These are phyloP conservation scores for Teunomyces funiuensis DNA, from an alignment of 805 yeast genomes.

Conservation along the genomic window DNA sequence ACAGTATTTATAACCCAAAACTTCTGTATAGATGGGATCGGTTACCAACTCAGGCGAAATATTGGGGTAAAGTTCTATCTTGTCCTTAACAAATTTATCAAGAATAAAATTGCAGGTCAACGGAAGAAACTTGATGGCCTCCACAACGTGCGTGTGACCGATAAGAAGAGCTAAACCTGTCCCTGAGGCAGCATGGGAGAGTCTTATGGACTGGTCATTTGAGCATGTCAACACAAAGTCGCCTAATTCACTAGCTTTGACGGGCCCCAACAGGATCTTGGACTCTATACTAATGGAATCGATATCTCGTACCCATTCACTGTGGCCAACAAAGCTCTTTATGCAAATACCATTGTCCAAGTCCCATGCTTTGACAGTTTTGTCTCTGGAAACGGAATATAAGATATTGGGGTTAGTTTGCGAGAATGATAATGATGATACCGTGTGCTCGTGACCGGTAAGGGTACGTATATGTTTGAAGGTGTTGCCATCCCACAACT, in stretches of 20 bases:
- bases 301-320: constrained; percentile 82
- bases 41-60: constrained; percentile 30
- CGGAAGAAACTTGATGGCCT: constrained; percentile 69
- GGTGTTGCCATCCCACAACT: constrained; percentile 65
- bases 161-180: constrained; percentile 64
- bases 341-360: constrained; percentile 64
- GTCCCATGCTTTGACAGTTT: constrained; percentile 65
- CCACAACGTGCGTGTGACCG: constrained; percentile 85
- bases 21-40: constrained; percentile 26
- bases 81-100: constrained; percentile 42
- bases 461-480: constrained; percentile 60
- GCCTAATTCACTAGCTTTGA: constrained; percentile 37
- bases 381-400: constrained; percentile 66
- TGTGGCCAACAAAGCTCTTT: constrained; percentile 70
- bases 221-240: constrained; percentile 71
- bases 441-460: constrained; percentile 85
- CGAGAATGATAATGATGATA: constrained; percentile 62
- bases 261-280: constrained; percentile 11
- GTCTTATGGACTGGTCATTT: constrained; percentile 70
- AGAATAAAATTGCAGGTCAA: constrained; percentile 44
- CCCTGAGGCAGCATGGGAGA: constrained; percentile 66
- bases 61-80: constrained; percentile 29
- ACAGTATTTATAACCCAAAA: constrained; percentile 66
- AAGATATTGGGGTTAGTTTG: constrained; percentile 45
- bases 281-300: constrained; percentile 36